phyloP scores from a whole-genome alignment of 2,329 filamentous ascomycete species.

The Xylaria arbuscula region DNA sequence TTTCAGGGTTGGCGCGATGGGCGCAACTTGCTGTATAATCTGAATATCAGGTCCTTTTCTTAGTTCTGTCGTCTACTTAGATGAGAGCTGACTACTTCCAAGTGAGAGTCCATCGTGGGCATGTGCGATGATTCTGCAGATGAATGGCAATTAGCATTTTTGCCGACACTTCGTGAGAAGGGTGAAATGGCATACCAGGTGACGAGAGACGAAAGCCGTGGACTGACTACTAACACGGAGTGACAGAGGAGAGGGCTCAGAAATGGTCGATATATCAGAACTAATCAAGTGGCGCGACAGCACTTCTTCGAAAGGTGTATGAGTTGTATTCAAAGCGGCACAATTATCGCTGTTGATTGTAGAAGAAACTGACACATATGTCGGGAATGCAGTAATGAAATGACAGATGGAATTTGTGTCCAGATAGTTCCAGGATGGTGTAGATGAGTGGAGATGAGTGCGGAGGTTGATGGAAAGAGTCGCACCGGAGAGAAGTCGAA shows the following conservation, averaged over 20 bases:
- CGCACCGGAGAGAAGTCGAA: too few relatives aligned
- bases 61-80: not conserved
- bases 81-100: not conserved
- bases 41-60: not conserved
- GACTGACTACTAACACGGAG: too few relatives aligned
- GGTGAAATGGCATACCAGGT: not conserved
- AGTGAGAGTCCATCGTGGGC: not conserved
- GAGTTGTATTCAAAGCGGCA: not conserved
- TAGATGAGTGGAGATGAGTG: not conserved
- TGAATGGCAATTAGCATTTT: not conserved
- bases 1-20: not conserved
- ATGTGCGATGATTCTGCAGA: not conserved
- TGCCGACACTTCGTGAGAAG: not conserved
- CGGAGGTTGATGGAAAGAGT: too few relatives aligned
- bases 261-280: not conserved
- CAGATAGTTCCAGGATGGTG: not conserved
- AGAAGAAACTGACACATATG: not conserved
- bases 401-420: not conserved
- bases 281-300: not conserved
- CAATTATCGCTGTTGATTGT: not conserved
- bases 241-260: not conserved
- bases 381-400: not conserved
- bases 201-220: not conserved
- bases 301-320: not conserved
- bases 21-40: not conserved